Evolutionary conservation across 352 stramenopile species (phyloP), one percentile per base, ranked within the genome.

Genomic region (Phytophthora aleatoria): DNA sequence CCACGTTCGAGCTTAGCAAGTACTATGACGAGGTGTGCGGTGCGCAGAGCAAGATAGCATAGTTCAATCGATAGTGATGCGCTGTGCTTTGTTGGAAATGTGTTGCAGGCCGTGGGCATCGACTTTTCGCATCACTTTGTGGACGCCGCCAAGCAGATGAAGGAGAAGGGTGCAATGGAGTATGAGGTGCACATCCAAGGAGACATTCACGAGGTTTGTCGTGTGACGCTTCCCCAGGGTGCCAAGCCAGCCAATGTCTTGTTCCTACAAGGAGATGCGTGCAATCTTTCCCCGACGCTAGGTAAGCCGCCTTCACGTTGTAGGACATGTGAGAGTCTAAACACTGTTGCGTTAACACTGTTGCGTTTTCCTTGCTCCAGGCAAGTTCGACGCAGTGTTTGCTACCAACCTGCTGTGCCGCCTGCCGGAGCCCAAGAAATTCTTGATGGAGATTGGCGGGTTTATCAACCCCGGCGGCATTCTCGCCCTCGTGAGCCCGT

Each of bases 351-450:
- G 5, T 24, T 4, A 43, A 2, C n/a, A 13, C 16, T 36, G 8
- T 16, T 42, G 8, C 11, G 4, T 13, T 16, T 53, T 58, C 5
- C 15, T 57, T 49, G 20, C 30, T 53, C 13, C 53, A 73, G 90
- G 91, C 47, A 90, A 84, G 31, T 99, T 99, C 66, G 96, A 99
- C 73, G 91, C 83, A 27, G 84, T 99, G 12, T 91, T 99, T 59
- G 94, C 97, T 47, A 96, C 91, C 38, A 99, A 99, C 69, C 69
- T 99, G 53, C 75, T 99, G 26, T 99, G 97, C 61, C 92, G 97
- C 10, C 74, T 99, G 48, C 96, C 96, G 1, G 83, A 98, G 47
- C 96, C 97, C 3, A 68, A 86, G 28, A 85, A 88, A 38, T 98
- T 98, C 69, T 65, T 99, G 20, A 83, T 73, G 24, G 79, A 89